Conservation (phyloP, 1,284 basidiomycete genomes). For the Hymenochaete sp. region DNA sequence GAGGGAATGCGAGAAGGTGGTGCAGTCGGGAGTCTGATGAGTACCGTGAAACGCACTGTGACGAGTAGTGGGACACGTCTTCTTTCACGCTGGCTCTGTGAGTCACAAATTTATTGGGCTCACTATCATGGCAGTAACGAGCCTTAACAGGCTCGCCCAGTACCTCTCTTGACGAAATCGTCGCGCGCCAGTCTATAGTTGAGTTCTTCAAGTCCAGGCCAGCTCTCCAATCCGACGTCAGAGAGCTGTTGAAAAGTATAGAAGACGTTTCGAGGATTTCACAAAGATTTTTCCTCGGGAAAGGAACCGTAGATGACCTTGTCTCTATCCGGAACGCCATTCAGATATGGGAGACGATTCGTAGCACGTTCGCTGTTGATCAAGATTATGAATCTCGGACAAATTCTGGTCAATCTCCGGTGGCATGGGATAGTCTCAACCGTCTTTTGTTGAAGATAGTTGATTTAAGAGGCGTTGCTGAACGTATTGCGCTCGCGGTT, state of each 20-base stretch:
- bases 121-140: slow-evolving; percentile 6
- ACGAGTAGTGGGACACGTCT: slow-evolving; percentile 78
- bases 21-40: slow-evolving; percentile 66
- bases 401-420: slow-evolving; percentile 22
- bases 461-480: slow-evolving; percentile 48
- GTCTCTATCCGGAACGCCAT: slow-evolving; percentile 55
- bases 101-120: slow-evolving; percentile 22
- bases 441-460: slow-evolving; percentile 48
- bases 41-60: slow-evolving; percentile 68
- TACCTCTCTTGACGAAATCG: slow-evolving; percentile 66
- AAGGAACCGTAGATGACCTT: slow-evolving; percentile 63
- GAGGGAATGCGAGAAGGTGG: slow-evolving; percentile 72
- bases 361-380: slow-evolving; percentile 45
- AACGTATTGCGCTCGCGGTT: slow-evolving; percentile 52
- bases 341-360: slow-evolving; percentile 46
- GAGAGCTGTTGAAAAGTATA: slow-evolving; percentile 45
- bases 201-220: slow-evolving; percentile 59
- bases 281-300: slow-evolving; percentile 68
- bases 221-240: slow-evolving; percentile 63
- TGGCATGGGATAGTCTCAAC: slow-evolving; percentile 47
- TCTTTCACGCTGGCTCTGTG: slow-evolving; percentile 69
- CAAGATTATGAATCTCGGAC: slow-evolving; percentile 41
- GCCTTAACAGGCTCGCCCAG: slow-evolving; percentile 70
- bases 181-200: slow-evolving; percentile 72
- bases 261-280: slow-evolving; percentile 74